Base-by-base conservation (phyloP, 2,329 filamentous ascomycete genomes). In the Amauroascus verrucosus region DNA sequence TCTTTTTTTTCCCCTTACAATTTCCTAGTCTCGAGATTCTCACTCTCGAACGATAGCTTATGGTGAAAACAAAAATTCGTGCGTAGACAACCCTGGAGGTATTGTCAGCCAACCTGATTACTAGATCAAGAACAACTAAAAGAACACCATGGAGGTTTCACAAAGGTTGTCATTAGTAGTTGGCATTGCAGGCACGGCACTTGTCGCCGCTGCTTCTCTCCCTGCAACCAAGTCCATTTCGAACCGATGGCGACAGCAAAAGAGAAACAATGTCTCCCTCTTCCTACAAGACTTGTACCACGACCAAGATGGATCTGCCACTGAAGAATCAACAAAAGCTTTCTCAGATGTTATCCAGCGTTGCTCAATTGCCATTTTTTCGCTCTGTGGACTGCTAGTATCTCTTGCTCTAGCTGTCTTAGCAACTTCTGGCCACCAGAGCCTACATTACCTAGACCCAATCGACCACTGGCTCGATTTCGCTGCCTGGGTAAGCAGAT, bases 281-380 rank as follows among this genome's bases (percentile, higher is more conserved):
- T 45, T 45, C 24, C 24, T 45, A 24, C 41, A 30, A 16, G 41
- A 45, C 3, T 70, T 75, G 11, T 89, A 89, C 62, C 72, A 82
- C 60, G 86, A 90, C 62, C 70, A 76, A 57, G 86, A 90, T 67
- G 86, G 86, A 47, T 74, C 77, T 58, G 84, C 83, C 30, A 84
- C 81, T 0, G 75, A 79, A 38, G 81, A 84, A 62, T 81, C 82
- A 1, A 64, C 81, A 50, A 75, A 75, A 20, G 74, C 74, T 37
- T 89, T 83, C 63, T 84, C 83, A 26, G 77, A 80, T 58, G 78
- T 72, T 54, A 61, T 75, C 54, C 76, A 82, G 51, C 85, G 84
- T 63, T 57, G 71, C 3, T 63, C 74, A 20, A 72, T 86, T 43
- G 63, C 80, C 3, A 32, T 80, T 2, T 74, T 79, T n/a, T 77